phyloP scores from a whole-genome alignment of 306 rosid species.

The Cicer cuneatum region DNA sequence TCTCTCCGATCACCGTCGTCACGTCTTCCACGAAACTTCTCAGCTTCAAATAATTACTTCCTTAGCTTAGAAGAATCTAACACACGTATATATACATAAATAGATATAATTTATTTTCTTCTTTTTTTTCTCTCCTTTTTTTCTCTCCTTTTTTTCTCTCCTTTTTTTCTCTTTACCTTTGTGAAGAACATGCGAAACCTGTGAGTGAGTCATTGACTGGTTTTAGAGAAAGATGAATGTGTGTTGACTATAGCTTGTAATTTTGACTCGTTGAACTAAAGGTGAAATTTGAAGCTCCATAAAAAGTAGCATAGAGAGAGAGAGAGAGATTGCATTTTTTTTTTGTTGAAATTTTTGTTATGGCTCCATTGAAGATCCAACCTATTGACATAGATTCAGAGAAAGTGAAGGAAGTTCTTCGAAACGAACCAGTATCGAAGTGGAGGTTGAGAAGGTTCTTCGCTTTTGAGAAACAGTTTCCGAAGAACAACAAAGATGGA shows the following conservation, averaged over 20 bases:
- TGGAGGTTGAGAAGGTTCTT: constrained; percentile 74
- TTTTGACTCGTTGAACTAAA: constrained; percentile 16
- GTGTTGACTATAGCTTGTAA: constrained; percentile 29
- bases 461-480: constrained; percentile 78
- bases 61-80: constrained; percentile 43
- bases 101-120: neutral
- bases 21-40: constrained; percentile 75
- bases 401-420: constrained; percentile 56
- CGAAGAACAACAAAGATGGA: constrained; percentile 57
- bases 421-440: constrained; percentile 74
- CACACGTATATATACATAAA: neutral
- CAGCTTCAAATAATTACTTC: constrained; percentile 37
- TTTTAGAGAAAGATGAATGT: constrained; percentile 33
- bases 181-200: constrained; percentile 19
- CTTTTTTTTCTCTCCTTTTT: neutral
- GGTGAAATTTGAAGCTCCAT: constrained; percentile 24
- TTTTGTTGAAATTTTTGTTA: constrained; percentile 16
- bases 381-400: constrained; percentile 78
- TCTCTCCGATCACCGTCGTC: constrained; percentile 78
- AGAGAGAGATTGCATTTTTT: neutral
- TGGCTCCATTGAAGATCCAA: constrained; percentile 95
- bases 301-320: constrained; percentile 33
- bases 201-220: constrained; percentile 44
- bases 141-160: neutral
- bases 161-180: neutral